Evolutionary conservation across 371 early-diverging fungal species (phyloP).

Genomic region (Blyttiomyces sp.): DNA sequence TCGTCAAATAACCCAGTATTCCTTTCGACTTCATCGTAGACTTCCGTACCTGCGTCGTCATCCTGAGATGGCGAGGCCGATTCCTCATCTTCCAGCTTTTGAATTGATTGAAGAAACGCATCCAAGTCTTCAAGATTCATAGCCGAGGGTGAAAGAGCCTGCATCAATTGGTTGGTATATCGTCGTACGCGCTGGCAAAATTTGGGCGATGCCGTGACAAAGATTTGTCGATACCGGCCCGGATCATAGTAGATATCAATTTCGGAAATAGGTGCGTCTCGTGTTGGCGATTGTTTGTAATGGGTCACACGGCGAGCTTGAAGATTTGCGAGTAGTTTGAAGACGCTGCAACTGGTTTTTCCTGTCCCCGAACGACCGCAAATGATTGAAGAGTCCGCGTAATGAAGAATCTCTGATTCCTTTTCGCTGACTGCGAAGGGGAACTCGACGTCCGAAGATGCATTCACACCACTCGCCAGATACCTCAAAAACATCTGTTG

Average conservation of each 20-base stretch:
- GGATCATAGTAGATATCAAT: not conserved
- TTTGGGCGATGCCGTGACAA: conserved; percentile 26
- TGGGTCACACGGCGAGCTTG: not conserved
- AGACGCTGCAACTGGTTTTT: conserved; percentile 23
- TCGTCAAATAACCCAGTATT: not conserved
- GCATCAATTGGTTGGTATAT: conserved; percentile 6
- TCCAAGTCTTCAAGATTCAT: too few relatives aligned
- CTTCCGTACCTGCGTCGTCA: not conserved
- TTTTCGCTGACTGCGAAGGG: conserved; percentile 20
- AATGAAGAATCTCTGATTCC: conserved; percentile 15
- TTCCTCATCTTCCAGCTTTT: not conserved
- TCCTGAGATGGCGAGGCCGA: not conserved
- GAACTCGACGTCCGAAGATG: conserved; percentile 12
- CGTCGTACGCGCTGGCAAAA: conserved; percentile 16
- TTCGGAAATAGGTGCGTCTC: too few relatives aligned
- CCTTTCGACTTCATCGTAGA: not conserved
- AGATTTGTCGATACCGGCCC: conserved; percentile 18
- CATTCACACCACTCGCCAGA: conserved; percentile 4
- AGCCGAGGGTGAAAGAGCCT: too few relatives aligned
- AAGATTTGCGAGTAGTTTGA: conserved; percentile 13
- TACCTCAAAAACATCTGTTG: conserved; percentile 11
- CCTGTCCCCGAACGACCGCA: conserved; percentile 28
- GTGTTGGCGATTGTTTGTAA: too few relatives aligned
- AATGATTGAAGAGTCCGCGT: conserved; percentile 14
- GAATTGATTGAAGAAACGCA: not conserved